A percentile compares a stretch with the other conserved stretches of the same genome.
phyloP scores from a whole-genome alignment of 2,329 filamentous ascomycete species.

The Verticillium tricorpus region DNA sequence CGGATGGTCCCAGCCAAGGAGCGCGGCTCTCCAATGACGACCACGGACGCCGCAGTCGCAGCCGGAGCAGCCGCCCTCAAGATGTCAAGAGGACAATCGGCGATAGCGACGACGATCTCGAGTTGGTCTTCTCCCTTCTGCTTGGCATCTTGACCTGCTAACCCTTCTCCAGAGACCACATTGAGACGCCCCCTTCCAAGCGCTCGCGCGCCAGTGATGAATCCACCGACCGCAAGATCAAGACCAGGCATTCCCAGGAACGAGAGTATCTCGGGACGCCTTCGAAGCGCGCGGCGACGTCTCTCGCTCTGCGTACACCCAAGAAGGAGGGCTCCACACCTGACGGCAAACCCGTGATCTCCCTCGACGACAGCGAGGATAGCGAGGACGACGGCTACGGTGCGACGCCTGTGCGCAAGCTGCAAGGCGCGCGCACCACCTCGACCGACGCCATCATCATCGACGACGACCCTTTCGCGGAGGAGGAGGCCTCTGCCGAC shows the following conservation, averaged over 20 bases:
- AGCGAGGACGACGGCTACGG: conserved; percentile 10
- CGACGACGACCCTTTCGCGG: conserved; percentile 17
- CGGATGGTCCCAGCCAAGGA: conserved; percentile 10
- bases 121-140: not conserved
- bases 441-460: conserved; percentile 13
- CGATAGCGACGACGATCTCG: conserved; percentile 1
- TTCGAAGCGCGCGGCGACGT: conserved; percentile 6
- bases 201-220: conserved; percentile 21
- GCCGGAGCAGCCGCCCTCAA: not conserved
- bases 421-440: not conserved
- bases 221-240: conserved; percentile 7
- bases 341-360: conserved; percentile 10
- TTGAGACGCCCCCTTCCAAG: conserved; percentile 34
- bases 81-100: conserved; percentile 18
- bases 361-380: conserved; percentile 16
- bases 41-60: not conserved
- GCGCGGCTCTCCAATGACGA: not conserved
- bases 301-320: conserved; percentile 9
- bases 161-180: conserved; percentile 18
- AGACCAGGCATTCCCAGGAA: conserved; percentile 3
- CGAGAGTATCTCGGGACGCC: conserved; percentile 5
- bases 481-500: conserved; percentile 10
- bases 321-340: conserved; percentile 7
- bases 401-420: conserved; percentile 11
- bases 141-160: conserved; percentile 10